Evolutionary conservation across 495 filamentous ascomycete species (phyloP).

Genomic region (Aspergillus ellipticus): DNA sequence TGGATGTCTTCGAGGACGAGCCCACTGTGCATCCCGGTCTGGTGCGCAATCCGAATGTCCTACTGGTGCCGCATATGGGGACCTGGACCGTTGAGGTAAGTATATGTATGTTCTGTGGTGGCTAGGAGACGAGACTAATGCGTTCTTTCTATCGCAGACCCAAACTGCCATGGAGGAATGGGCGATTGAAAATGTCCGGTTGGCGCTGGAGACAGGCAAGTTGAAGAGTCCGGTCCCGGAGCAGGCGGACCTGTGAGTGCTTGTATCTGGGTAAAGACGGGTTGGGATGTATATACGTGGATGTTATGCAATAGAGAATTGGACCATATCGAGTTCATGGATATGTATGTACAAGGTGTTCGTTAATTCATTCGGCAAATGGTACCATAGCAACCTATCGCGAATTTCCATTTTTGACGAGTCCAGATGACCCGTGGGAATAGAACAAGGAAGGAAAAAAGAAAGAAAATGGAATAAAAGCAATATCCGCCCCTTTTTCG

Average conservation of each 20-base stretch:
- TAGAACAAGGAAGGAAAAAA: not conserved
- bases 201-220: conserved; percentile 51
- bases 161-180: conserved; percentile 62
- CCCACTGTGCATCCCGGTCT: conserved; percentile 62
- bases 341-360: not conserved
- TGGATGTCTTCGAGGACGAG: conserved; percentile 71
- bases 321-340: not conserved
- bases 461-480: not conserved
- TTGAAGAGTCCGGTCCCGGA: conserved; percentile 57
- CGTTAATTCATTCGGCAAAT: not conserved
- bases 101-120: not conserved
- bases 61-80: conserved; percentile 67
- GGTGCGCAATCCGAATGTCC: conserved; percentile 54
- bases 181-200: conserved; percentile 58
- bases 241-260: conserved; percentile 44
- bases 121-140: not conserved
- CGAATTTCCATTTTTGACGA: not conserved
- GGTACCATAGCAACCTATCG: no score
- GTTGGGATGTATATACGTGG: not conserved
- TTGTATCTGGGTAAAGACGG: not conserved
- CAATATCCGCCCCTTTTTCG: not conserved
- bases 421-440: no score
- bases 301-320: not conserved
- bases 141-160: conserved; percentile 37
- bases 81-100: conserved; percentile 63